Percentiles rank a stretch among this genome's conserved stretches.
Evolutionary conservation across 139 green algal genomes (phyloP).

Genomic region (Chlamydomonas asymmetrica): DNA sequence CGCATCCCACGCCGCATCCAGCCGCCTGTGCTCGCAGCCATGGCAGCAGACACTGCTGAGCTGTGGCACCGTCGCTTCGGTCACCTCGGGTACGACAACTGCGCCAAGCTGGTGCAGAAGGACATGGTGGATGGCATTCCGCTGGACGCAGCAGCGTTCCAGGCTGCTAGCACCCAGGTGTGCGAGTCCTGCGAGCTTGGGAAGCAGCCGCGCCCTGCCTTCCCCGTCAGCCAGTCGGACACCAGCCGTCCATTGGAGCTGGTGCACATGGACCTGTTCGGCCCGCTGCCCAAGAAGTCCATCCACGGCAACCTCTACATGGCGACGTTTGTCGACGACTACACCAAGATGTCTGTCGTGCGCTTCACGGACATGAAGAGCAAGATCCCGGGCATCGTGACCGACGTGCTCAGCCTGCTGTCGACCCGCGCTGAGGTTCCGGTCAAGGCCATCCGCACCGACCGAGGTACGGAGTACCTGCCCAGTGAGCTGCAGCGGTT

Average conservation of each 20-base stretch:
- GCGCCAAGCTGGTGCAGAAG: constrained; percentile 1
- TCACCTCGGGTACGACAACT: constrained; percentile 3
- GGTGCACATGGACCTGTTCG: constrained; percentile 6
- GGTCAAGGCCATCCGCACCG: constrained; percentile 3
- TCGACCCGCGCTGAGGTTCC: not conserved
- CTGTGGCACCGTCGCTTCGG: constrained; percentile 15
- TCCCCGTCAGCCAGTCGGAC: not conserved
- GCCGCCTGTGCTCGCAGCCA: no score
- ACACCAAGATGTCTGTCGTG: not conserved
- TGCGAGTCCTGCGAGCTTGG: not conserved
- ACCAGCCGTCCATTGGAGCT: not conserved
- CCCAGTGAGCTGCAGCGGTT: not conserved
- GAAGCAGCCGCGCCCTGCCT: not conserved
- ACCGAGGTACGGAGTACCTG: constrained; percentile 24
- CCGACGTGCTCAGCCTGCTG: not conserved
- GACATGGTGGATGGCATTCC: constrained; percentile 2
- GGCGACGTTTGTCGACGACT: not conserved
- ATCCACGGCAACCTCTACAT: not conserved
- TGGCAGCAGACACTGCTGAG: not conserved
- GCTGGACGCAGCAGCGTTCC: not conserved
- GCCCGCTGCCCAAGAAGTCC: not conserved
- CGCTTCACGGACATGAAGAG: not conserved
- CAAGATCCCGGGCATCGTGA: not conserved
- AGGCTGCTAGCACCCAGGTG: not conserved
- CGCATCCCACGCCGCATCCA: no score